Evolutionary conservation across 2,329 filamentous ascomycete species (phyloP), one percentile per base, ranked within the genome.

Genomic region (Scleromitrula shiraiana): DNA sequence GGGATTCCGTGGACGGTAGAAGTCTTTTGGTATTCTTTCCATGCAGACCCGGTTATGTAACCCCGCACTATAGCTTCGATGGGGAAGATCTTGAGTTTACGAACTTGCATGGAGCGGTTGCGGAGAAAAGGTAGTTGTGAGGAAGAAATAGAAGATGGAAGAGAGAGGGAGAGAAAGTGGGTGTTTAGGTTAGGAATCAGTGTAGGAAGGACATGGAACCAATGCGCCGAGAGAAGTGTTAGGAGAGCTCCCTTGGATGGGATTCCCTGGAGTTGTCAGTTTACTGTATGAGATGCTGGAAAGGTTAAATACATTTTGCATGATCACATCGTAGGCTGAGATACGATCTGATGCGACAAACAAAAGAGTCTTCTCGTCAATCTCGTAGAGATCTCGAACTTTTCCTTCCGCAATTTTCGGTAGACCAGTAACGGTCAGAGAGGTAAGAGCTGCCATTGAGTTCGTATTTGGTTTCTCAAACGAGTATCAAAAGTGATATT

Each of bases 271-370:
- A 7, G 15, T 14, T 36, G 22, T 52, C 36, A 51, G 49, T 7
- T 19, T 41, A 15, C 37, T 22, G 19, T 59, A 76, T 14, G 7
- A 10, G 17, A 19, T 7, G 7, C 14, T 24, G 22, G 40, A 24
- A 29, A 17, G 22, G 8, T n/a, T 1, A 15, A 8, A 20, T 65
- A 82, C 81, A 68, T 93, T 96, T 60, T 78, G 71, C 75, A 95
- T 82, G 59, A 95, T 80, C 59, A 94, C 88, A 75, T 97, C 91
- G 73, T 91, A 97, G 48, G 93, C 93, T 20, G 88, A 95, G 65
- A 96, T 93, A 57, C 93, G 84, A 70, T 96, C 90, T 12, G 87
- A 85, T 20, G 87, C 84, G 47, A 90, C 81, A 64, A 95, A 91
- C 49, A 95, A 82, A 4, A 95, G 77, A 2, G 79, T 84, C 49